phyloP scores from a whole-genome alignment of 148 eudicot genomes.

The Rhododendron griersonianum region DNA sequence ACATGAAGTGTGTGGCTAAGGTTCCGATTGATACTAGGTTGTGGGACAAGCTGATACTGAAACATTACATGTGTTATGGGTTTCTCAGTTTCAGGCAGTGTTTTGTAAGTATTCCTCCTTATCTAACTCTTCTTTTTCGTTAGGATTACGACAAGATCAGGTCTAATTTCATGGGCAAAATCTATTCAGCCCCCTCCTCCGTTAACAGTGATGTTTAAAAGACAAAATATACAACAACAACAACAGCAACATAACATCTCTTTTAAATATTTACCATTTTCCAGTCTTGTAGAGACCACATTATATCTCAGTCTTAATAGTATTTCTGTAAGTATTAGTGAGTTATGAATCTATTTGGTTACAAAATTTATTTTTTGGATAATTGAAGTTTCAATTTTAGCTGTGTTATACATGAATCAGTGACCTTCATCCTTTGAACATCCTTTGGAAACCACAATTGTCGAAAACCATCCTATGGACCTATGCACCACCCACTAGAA shows the following conservation, averaged over 20 bases:
- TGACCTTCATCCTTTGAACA: not conserved
- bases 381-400: not conserved
- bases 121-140: not conserved
- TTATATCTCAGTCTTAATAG: not conserved
- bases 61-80: no score
- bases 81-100: no score
- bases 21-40: no score
- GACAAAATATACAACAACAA: no score
- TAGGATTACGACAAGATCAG: not conserved
- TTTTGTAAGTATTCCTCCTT: no score
- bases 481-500: not conserved
- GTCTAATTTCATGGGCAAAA: not conserved
- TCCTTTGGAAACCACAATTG: not conserved
- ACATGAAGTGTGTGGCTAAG: no score
- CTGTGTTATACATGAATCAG: not conserved
- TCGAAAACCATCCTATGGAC: not conserved
- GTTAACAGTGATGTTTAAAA: no score
- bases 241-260: not conserved
- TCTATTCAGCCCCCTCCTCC: not conserved
- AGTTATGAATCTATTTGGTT: not conserved
- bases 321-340: not conserved
- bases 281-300: not conserved
- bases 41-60: no score
- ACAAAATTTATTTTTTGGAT: not conserved
- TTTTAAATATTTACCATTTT: no score